Base-by-base conservation (phyloP, 371 early-diverging fungal genomes). In the Mortierella sp. region DNA sequence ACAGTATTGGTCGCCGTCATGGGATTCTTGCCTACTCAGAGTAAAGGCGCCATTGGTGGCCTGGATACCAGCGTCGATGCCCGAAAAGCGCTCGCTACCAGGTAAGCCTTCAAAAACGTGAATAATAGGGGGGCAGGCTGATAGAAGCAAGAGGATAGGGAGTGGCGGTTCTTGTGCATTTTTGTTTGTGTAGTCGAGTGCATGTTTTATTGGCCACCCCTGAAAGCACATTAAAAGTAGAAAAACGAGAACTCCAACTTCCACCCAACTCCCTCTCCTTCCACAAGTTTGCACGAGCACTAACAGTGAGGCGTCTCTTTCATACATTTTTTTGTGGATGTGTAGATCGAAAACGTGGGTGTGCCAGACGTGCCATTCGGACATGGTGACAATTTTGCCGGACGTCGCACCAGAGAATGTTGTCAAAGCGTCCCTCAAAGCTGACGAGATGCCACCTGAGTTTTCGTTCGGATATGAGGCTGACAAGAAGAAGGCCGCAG, bases 1-100 rank as follows among this genome's bases (percentile, higher is more conserved):
- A 97, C 97, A 3, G 97, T 97, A 5, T 88, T 98, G 51, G 89
- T 96, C 18, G 99, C 97, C 1, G 89, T 99, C 44, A 93, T 96
- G 86, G 94, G 92, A 75, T 93, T 96, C 84, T 90, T 96, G 80
- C 92, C 94, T 18, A 94, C 92, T 0, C 88, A 92, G 82, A 91
- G 95, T 1, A 94, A 96, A 82, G 95, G 95, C 8, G 97, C 97
- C 3, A 94, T 98, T 43, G 99, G 98, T 38, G 95, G 96, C 0
- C 80, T 98, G 16, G 96, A 96, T 75, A 94, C 92, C 51, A 88
- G 93, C 43, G 91, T 92, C 38, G 94, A 91, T 27, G 96, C 95
- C 76, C 90, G 97, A 5, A 88, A 81, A 80, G 80, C 63, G 29
- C 83, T 93, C 27, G 98, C 98, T 10, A 90, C 88, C 80, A 82